Conservation (phyloP, 345 rosid species). For the Camelina hispida region DNA sequence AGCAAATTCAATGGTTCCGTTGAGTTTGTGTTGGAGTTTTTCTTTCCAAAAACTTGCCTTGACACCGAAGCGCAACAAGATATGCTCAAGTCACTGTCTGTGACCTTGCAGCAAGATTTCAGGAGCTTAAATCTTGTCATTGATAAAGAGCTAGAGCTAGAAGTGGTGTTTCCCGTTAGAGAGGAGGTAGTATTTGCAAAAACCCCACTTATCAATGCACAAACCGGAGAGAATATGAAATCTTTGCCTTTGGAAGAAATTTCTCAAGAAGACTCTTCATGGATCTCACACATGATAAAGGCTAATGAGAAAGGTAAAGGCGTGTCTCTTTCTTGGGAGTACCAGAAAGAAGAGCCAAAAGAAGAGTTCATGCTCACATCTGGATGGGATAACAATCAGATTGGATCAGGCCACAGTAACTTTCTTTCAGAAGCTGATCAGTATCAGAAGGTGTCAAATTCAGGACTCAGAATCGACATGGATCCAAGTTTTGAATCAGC, state of each 20-base stretch:
- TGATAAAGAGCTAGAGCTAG: conserved; percentile 64
- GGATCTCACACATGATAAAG: conserved; percentile 70
- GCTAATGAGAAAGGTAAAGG: conserved; percentile 73
- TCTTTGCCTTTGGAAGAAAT: conserved; percentile 52
- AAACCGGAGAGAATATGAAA: conserved; percentile 29
- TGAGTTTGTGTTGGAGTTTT: conserved; percentile 87
- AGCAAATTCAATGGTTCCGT: conserved; percentile 52
- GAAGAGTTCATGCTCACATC: conserved; percentile 67
- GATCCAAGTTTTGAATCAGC: conserved; percentile 46
- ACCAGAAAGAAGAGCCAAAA: conserved; percentile 60
- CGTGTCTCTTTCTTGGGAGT: conserved; percentile 66
- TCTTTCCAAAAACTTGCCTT: conserved; percentile 72
- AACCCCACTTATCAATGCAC: conserved; percentile 27
- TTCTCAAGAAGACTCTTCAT: conserved; percentile 56
- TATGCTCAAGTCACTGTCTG: conserved; percentile 56
- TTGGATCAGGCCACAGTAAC: conserved; percentile 45
- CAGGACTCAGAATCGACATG: conserved; percentile 44
- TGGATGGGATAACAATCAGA: conserved; percentile 54
- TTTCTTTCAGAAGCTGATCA: conserved; percentile 52
- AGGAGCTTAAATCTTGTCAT: conserved; percentile 56
- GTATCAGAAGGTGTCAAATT: conserved; percentile 46
- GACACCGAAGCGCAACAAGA: conserved; percentile 56
- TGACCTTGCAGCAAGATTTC: conserved; percentile 57
- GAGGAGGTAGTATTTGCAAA: conserved; percentile 47
- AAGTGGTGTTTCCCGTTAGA: conserved; percentile 48